Evolutionary conservation across 176 grass and related monocot species (phyloP).

Genomic region (Cenchrus americanus): DNA sequence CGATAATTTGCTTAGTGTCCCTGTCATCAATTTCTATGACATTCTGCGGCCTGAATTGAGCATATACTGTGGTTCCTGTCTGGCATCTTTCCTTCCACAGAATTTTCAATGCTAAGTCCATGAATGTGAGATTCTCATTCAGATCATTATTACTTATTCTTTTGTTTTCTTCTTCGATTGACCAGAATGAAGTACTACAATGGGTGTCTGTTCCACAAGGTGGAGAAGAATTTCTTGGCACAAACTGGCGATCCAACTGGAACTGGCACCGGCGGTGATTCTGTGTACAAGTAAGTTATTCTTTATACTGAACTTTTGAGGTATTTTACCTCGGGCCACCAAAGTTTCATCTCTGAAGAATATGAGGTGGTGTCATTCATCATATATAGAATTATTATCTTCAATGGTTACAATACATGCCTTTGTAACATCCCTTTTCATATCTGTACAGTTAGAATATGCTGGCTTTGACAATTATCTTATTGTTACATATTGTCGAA

Average conservation of each 20-base stretch:
- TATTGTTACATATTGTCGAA: neutral
- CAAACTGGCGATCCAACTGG: slow-evolving; percentile 91
- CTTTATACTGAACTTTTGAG: neutral
- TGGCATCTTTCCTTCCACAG: neutral
- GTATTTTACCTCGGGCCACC: neutral
- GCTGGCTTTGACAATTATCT: too few relatives aligned
- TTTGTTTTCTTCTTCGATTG: slow-evolving; percentile 5
- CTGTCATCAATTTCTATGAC: neutral
- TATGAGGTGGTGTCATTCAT: neutral
- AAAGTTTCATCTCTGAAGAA: neutral
- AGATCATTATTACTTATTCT: slow-evolving; percentile 27
- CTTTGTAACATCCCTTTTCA: neutral
- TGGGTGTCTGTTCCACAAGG: slow-evolving; percentile 95
- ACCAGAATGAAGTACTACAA: slow-evolving; percentile 95
- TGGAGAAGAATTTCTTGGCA: slow-evolving; percentile 94
- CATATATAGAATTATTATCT: neutral
- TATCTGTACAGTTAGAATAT: neutral
- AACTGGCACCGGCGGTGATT: slow-evolving; percentile 80
- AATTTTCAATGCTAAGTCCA: neutral
- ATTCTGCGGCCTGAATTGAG: neutral
- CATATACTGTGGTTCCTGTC: too few relatives aligned
- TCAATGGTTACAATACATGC: neutral
- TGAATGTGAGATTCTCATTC: neutral
- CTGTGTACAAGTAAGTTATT: slow-evolving; percentile 78
- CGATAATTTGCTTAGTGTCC: neutral